Conservation (phyloP, 805 yeast species). For the Henningerozyma blattae region DNA sequence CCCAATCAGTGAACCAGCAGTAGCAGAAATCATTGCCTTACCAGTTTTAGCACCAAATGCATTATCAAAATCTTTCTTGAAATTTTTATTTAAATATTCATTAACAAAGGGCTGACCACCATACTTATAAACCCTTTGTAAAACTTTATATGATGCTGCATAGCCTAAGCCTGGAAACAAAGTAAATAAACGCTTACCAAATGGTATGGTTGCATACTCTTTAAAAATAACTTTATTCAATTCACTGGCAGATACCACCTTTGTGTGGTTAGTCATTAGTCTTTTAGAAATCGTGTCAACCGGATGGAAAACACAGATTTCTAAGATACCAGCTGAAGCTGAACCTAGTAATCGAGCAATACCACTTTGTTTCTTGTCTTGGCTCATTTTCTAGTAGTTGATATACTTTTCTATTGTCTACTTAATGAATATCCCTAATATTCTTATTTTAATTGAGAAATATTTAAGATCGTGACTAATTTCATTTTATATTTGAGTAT, state of each 20-base stretch:
- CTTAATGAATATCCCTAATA: constrained; percentile 13
- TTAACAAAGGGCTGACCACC: constrained; percentile 99
- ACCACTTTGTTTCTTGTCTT: constrained; percentile 76
- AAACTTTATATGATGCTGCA: constrained; percentile 92
- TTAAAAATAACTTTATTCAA: constrained; percentile 81
- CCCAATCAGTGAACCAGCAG: constrained; percentile 96
- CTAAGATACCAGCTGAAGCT: constrained; percentile 95
- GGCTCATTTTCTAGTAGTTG: neutral
- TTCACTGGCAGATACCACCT: constrained; percentile 48
- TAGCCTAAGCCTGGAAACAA: constrained; percentile 97
- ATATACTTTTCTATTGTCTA: neutral
- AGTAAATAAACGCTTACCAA: constrained; percentile 62
- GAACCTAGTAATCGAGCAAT: constrained; percentile 88
- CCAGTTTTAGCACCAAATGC: constrained; percentile 89
- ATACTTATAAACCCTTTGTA: constrained; percentile 96
- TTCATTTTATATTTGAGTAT: neutral
- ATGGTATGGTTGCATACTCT: constrained; percentile 60
- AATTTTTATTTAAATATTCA: constrained; percentile 73
- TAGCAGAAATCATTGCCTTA: constrained; percentile 91
- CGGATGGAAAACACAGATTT: constrained; percentile 95
- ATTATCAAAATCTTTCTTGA: constrained; percentile 55
- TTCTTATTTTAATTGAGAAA: constrained; percentile 3
- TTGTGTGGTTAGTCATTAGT: constrained; percentile 72
- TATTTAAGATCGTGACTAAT: neutral
- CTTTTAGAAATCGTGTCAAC: constrained; percentile 97